phyloP scores from a whole-genome alignment of 352 stramenopile genomes.

The Globisporangium cederbergense region DNA sequence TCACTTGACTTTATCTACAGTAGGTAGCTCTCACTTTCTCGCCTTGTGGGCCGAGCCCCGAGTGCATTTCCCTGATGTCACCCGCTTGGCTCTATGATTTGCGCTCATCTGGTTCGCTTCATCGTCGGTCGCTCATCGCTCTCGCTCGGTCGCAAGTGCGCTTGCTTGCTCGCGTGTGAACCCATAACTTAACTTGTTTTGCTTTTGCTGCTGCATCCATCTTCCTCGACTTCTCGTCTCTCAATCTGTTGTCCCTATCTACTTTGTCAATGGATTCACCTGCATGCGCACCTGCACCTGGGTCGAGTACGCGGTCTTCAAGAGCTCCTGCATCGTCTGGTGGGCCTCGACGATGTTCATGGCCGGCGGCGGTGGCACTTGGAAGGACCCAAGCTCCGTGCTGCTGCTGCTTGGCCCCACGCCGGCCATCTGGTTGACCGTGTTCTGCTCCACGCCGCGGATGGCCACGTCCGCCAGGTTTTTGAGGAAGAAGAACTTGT shows the following conservation, averaged over 20 bases:
- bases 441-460: conserved; percentile 80
- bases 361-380: conserved; percentile 38
- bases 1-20: background rate
- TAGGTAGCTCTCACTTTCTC: too few relatives aligned
- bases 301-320: conserved; percentile 80
- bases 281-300: conserved; percentile 83
- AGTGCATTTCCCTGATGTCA: too few relatives aligned
- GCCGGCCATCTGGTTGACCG: conserved; percentile 32
- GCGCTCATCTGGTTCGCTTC: background rate
- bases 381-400: conserved; percentile 26
- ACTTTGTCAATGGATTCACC: conserved; percentile 51
- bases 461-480: conserved; percentile 79
- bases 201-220: background rate
- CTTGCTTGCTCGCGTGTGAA: conserved; percentile 1
- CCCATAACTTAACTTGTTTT: conserved; percentile 39
- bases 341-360: conserved; percentile 69
- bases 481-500: conserved; percentile 83
- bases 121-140: too few relatives aligned
- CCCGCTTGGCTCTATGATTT: background rate
- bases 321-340: conserved; percentile 80
- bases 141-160: background rate
- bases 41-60: background rate
- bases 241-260: conserved; percentile 6
- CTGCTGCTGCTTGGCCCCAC: conserved; percentile 12
- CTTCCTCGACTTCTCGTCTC: too few relatives aligned